These are phyloP conservation scores for Solanum etuberosum DNA, from an alignment of 257 asterid species.

Conservation along the genomic window DNA sequence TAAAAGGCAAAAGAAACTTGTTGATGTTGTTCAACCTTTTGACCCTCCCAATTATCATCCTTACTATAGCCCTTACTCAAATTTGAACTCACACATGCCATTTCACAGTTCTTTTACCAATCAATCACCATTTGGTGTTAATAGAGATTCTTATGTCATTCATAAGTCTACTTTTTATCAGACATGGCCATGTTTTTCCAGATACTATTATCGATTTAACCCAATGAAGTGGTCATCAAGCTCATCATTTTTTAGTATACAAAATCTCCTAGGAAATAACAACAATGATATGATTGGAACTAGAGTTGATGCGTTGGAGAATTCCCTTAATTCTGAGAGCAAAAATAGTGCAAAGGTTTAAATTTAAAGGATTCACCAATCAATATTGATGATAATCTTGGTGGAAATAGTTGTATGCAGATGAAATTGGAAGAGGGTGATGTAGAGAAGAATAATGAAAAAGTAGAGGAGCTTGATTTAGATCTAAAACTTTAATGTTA, in stretches of 20 bases:
- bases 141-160: background rate
- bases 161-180: background rate
- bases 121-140: background rate
- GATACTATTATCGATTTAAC: background rate
- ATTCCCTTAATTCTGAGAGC: background rate
- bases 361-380: background rate
- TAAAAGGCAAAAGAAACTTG: too few relatives aligned
- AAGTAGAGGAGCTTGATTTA: background rate
- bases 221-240: background rate
- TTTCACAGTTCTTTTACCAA: background rate
- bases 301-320: background rate
- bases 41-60: background rate
- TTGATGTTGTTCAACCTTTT: background rate
- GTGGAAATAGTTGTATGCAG: background rate
- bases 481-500: background rate
- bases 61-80: background rate
- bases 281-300: background rate
- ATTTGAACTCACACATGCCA: background rate
- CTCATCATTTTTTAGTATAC: background rate
- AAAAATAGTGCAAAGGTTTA: background rate
- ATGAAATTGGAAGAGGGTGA: background rate
- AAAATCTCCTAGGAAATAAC: background rate
- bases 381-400: background rate
- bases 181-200: background rate
- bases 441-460: background rate